Percentiles rank a stretch among this genome's conserved stretches.
These are phyloP conservation scores for Pleurotus ostreatus DNA, from an alignment of 768 basidiomycete species.

Conservation along the genomic window DNA sequence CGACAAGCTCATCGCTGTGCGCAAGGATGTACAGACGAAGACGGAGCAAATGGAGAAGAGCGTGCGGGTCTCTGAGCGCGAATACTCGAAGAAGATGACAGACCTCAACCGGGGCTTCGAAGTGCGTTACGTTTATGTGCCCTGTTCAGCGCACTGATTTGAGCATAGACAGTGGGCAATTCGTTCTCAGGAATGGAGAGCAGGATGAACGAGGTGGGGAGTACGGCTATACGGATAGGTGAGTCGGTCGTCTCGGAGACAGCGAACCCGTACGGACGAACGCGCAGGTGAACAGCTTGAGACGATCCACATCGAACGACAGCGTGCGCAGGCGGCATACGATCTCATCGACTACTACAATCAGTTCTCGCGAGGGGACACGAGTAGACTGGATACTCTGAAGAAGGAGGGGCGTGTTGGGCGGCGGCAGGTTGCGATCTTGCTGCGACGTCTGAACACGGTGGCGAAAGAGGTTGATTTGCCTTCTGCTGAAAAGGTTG, in stretches of 20 bases:
- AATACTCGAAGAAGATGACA: constrained; percentile 92
- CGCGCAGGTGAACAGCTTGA: constrained; percentile 88
- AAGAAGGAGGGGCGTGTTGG: constrained; percentile 90
- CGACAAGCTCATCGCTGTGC: constrained; percentile 79
- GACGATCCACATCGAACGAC: constrained; percentile 86
- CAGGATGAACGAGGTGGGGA: constrained; percentile 89
- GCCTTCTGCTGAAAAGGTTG: constrained; percentile 74
- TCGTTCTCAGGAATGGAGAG: constrained; percentile 89
- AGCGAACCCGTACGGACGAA: no score
- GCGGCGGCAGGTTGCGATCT: constrained; percentile 80
- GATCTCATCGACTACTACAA: constrained; percentile 94
- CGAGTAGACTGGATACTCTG: constrained; percentile 65
- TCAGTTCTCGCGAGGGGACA: constrained; percentile 83
- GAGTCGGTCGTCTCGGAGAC: constrained; percentile 14
- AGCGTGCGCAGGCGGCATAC: constrained; percentile 90
- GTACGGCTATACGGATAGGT: constrained; percentile 94
- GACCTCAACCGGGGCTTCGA: constrained; percentile 94
- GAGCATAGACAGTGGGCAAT: constrained; percentile 73
- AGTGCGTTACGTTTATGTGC: constrained; percentile 37
- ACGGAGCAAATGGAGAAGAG: constrained; percentile 92
- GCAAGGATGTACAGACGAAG: constrained; percentile 86
- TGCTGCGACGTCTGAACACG: constrained; percentile 78
- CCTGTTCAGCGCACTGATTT: constrained; percentile 5
- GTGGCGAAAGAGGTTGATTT: constrained; percentile 94
- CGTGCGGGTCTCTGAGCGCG: constrained; percentile 83